These are phyloP conservation scores for Earliella scabrosa DNA, from an alignment of 1,284 basidiomycete genomes.

Conservation along the genomic window DNA sequence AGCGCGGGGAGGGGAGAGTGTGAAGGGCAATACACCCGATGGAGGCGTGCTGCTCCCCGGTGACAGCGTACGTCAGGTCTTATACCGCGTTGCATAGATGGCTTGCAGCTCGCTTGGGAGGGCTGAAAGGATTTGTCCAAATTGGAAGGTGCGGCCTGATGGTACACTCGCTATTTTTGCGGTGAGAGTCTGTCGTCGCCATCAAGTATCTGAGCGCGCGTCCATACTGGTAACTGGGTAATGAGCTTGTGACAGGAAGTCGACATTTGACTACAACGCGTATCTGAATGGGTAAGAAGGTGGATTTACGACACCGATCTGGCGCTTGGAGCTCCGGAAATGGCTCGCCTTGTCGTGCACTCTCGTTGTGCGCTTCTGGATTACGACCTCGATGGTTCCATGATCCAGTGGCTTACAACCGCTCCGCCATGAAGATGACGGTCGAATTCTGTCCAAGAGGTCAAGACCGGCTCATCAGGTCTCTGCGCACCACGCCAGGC, in stretches of 20 bases:
- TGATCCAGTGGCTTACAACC: too few relatives aligned
- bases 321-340: neutral
- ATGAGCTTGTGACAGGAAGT: constrained; percentile 8
- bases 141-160: neutral
- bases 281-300: neutral
- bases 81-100: constrained; percentile 10
- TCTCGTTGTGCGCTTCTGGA: neutral
- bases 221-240: neutral
- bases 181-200: neutral
- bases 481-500: too few relatives aligned
- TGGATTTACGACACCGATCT: neutral
- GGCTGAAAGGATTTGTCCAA: constrained; percentile 7
- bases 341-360: constrained; percentile 4
- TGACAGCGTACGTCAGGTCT: neutral
- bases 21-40: neutral
- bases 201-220: neutral
- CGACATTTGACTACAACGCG: neutral
- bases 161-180: neutral
- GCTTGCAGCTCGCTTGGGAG: neutral
- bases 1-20: neutral
- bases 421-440: too few relatives aligned
- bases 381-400: neutral
- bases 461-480: too few relatives aligned
- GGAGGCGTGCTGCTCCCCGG: neutral
- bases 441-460: too few relatives aligned